A percentile compares a stretch with the other conserved stretches of the same genome.
These are phyloP conservation scores for Colletotrichum brevisporum DNA, from an alignment of 2,329 filamentous ascomycete genomes.

Conservation along the genomic window DNA sequence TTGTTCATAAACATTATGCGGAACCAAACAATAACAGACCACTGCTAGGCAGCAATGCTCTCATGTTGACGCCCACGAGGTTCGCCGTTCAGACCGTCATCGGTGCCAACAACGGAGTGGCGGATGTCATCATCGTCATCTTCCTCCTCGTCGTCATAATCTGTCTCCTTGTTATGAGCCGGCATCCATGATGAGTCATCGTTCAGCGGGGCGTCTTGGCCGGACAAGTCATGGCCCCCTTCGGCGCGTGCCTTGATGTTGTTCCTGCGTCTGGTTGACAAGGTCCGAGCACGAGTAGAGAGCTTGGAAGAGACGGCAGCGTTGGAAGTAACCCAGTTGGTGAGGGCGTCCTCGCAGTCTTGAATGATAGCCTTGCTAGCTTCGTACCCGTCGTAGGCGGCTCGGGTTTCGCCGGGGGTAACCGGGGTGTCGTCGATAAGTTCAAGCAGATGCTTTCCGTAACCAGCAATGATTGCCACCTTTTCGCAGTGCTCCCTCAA, in stretches of 20 bases:
- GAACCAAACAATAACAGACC: not conserved
- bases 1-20: not conserved
- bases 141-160: slow-evolving; percentile 74
- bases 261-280: slow-evolving; percentile 86
- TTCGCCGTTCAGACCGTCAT: slow-evolving; percentile 69
- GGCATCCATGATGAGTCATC: slow-evolving; percentile 89
- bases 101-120: slow-evolving; percentile 65
- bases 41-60: slow-evolving; percentile 59
- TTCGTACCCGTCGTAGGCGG: slow-evolving; percentile 97
- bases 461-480: slow-evolving; percentile 96
- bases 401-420: slow-evolving; percentile 94
- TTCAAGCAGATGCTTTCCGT: slow-evolving; percentile 97
- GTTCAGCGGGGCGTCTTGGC: slow-evolving; percentile 84
- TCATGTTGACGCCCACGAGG: slow-evolving; percentile 69
- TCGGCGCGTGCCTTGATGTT: slow-evolving; percentile 77
- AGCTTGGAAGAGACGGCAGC: slow-evolving; percentile 90
- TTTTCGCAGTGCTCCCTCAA: slow-evolving; percentile 98
- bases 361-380: slow-evolving; percentile 99
- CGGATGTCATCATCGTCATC: slow-evolving; percentile 72
- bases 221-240: slow-evolving; percentile 81
- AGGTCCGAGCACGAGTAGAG: slow-evolving; percentile 86
- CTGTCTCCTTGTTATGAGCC: slow-evolving; percentile 72
- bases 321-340: slow-evolving; percentile 95
- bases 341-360: slow-evolving; percentile 97
- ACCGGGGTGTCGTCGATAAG: slow-evolving; percentile 97